Conservation (phyloP, 1,139 yeast genomes). For the Suhomyces yuchorum region DNA sequence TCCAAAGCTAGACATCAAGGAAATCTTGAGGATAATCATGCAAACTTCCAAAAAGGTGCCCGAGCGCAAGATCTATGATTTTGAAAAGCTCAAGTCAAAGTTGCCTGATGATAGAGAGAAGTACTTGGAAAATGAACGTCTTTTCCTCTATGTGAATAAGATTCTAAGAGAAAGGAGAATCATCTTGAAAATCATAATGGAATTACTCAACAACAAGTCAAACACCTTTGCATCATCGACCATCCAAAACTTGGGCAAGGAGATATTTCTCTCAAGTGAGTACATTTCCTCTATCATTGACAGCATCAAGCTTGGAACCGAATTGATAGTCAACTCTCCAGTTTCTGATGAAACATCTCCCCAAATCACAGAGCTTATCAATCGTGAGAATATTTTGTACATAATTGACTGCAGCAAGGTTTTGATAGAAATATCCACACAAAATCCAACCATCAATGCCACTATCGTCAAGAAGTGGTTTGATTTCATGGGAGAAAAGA, state of each 20-base stretch:
- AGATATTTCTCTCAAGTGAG: slow-evolving; percentile 32
- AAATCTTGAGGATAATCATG: slow-evolving; percentile 48
- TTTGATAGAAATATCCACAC: slow-evolving; percentile 42
- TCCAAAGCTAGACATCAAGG: slow-evolving; percentile 36
- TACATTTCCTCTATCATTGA: slow-evolving; percentile 32
- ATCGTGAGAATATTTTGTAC: slow-evolving; percentile 39
- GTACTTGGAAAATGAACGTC: slow-evolving; percentile 32
- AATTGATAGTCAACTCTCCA: slow-evolving; percentile 6
- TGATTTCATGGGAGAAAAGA: slow-evolving; percentile 45
- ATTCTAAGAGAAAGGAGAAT: slow-evolving; percentile 51
- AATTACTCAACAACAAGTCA: slow-evolving; percentile 40
- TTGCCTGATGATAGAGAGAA: slow-evolving; percentile 41
- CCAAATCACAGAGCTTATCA: slow-evolving; percentile 27
- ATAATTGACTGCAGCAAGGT: slow-evolving; percentile 47
- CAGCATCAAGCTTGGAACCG: slow-evolving; percentile 10
- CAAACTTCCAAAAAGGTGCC: slow-evolving; percentile 45
- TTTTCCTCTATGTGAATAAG: slow-evolving; percentile 33
- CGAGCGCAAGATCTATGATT: slow-evolving; percentile 25
- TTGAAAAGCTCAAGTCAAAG: slow-evolving; percentile 33
- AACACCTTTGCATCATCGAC: slow-evolving; percentile 31
- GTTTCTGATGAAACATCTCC: slow-evolving; percentile 19
- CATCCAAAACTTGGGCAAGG: slow-evolving; percentile 44
- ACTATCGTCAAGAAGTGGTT: slow-evolving; percentile 57
- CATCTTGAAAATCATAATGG: slow-evolving; percentile 41
- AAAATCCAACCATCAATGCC: slow-evolving; percentile 34